Base-by-base conservation (phyloP, 192 early-diverging fungal species). In the Coemansia sp. region DNA sequence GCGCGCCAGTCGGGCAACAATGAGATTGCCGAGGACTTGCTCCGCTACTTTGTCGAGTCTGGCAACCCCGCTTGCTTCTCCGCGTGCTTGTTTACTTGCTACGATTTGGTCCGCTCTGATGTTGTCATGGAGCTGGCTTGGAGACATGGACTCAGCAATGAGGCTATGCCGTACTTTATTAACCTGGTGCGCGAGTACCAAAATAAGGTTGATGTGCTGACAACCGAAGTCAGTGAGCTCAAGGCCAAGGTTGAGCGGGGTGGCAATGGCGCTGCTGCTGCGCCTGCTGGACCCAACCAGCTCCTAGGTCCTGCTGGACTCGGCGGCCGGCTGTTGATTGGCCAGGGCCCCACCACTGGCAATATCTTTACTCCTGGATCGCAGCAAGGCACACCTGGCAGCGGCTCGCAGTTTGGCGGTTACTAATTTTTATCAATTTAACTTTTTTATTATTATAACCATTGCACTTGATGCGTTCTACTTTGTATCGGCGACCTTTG, bases 121-220 rank as follows among this genome's bases (percentile, higher is more conserved):
- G 87, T 97, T 8, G 92, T 98, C 8, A 78, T 98, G 84, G 98
- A 99, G 85, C 74, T 97, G 13, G 84, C 93, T 12, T 99, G 96
- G 98, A 78, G 94, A 12, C 87, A 95, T 69, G 86, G 89, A 2
- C 77, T 95, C 75, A 88, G 84, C 53, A 97, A 98, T 73, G 96
- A 95, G 86, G 92, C 96, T 9, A 97, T 98, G 95, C 98, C 98
- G 15, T 98, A 95, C 76, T 90, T 98, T 84, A 93, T 99, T 64
- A 94, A 99, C 67, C 83, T 89, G 45, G 83, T 91, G 73, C 88
- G 94, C 53, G 95, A 98, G 83, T 92, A 91, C 73, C 89, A 90
- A 73, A 74, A 55, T 41, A 96, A 96, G 89, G 93, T 98, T 41
- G 84, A 87, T 35, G 29, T 67, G 34, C 78, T 91, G 70, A 84